Percentiles rank a stretch among this genome's conserved stretches.
phyloP scores from a whole-genome alignment of 2,329 filamentous ascomycete genomes.

The Sporothrix luriei region DNA sequence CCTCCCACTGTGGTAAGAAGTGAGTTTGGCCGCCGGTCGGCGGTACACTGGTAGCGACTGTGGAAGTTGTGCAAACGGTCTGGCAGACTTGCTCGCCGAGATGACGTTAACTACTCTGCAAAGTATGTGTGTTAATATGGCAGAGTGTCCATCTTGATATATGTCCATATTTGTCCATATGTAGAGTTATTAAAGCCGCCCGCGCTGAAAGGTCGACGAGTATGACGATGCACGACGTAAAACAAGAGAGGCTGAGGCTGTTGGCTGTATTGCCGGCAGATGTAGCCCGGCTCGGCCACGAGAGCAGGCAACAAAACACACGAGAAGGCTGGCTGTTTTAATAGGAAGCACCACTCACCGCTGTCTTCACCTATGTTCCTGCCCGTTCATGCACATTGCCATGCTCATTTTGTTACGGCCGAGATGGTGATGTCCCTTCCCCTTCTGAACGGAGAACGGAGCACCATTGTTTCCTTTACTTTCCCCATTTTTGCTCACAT shows the following conservation, averaged over 20 bases:
- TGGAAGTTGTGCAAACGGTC: not conserved
- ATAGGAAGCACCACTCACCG: not conserved
- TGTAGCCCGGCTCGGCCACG: constrained; percentile 16
- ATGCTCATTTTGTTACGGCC: not conserved
- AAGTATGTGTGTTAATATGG: not conserved
- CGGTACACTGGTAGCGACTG: not conserved
- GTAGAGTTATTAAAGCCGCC: constrained; percentile 9
- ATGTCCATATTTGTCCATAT: constrained; percentile 5
- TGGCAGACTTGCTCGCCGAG: not conserved
- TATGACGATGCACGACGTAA: not conserved
- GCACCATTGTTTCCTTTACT: not conserved
- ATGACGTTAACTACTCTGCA: too few species aligned
- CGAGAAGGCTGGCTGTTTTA: not conserved
- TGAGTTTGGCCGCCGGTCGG: constrained; percentile 6
- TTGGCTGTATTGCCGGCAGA: constrained; percentile 10
- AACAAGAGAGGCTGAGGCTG: not conserved
- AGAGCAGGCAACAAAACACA: constrained; percentile 4
- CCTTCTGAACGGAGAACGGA: too few species aligned
- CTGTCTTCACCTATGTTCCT: constrained; percentile 18
- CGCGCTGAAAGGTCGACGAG: not conserved
- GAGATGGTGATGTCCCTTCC: not conserved
- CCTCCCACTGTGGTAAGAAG: not conserved
- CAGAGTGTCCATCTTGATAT: not conserved
- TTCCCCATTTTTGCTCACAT: constrained; percentile 12
- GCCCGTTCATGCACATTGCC: constrained; percentile 17